Conservation (phyloP, 2,329 filamentous ascomycete species). For the Rhynchosporium secalis region DNA sequence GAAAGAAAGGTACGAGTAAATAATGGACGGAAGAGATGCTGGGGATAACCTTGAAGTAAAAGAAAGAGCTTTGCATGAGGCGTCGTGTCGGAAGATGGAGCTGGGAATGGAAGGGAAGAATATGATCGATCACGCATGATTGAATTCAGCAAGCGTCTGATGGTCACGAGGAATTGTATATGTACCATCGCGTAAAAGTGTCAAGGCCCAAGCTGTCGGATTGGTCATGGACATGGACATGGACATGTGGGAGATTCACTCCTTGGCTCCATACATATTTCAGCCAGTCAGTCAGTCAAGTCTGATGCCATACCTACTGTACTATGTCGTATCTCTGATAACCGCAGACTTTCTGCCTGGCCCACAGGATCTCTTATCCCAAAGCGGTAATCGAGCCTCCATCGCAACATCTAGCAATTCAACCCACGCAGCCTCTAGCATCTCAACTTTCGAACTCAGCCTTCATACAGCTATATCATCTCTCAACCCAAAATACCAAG, state of each 20-base stretch:
- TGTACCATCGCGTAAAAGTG: neutral
- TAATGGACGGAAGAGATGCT: too few species aligned
- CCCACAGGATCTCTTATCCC: slow-evolving; percentile 24
- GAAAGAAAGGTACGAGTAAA: too few species aligned
- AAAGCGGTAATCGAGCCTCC: slow-evolving; percentile 28
- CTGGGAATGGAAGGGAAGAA: too few species aligned
- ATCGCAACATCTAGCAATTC: slow-evolving; percentile 28
- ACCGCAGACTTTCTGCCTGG: slow-evolving; percentile 25
- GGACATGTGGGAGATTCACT: neutral
- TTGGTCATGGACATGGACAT: neutral
- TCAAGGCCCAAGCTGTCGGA: too few species aligned
- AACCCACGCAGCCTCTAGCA: slow-evolving; percentile 23
- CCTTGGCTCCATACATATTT: neutral
- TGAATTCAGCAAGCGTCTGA: neutral
- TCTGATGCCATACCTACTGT: too few species aligned
- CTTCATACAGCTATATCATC: slow-evolving; percentile 9
- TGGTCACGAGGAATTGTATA: slow-evolving; percentile 3
- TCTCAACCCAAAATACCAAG: slow-evolving; percentile 18
- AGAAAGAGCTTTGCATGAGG: too few species aligned
- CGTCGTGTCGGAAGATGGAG: too few species aligned
- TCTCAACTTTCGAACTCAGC: slow-evolving; percentile 36
- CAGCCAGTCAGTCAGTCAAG: neutral
- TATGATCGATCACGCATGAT: slow-evolving; percentile 6
- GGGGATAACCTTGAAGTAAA: too few species aligned
- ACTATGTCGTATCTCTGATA: neutral